These are phyloP conservation scores for Colletotrichum trifolii DNA, from an alignment of 2,329 filamentous ascomycete species.

Conservation along the genomic window DNA sequence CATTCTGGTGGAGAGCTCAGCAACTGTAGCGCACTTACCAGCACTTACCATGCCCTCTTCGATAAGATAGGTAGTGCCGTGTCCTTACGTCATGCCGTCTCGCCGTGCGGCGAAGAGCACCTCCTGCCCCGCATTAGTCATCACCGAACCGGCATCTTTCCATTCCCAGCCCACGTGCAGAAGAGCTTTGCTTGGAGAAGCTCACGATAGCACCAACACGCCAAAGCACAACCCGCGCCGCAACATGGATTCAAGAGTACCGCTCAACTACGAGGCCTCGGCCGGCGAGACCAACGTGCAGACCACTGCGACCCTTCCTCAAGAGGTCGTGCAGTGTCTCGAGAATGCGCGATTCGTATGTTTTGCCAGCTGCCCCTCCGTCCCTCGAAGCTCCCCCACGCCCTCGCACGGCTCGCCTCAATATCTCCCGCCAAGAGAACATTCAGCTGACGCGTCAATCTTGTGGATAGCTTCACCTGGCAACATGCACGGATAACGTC, in stretches of 20 bases:
- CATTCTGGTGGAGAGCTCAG: too few species aligned
- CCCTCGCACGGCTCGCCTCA: slow-evolving; percentile 15
- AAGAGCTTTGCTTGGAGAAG: slow-evolving; percentile 13
- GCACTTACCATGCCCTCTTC: background rate
- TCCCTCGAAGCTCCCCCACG: slow-evolving; percentile 1
- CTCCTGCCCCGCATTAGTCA: slow-evolving; percentile 35
- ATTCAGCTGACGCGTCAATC: slow-evolving; percentile 20
- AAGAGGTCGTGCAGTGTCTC: slow-evolving; percentile 89
- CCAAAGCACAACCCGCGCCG: slow-evolving; percentile 25
- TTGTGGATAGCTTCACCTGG: slow-evolving; percentile 82
- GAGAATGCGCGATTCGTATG: slow-evolving; percentile 94
- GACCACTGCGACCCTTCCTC: slow-evolving; percentile 76
- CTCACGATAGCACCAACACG: slow-evolving; percentile 22
- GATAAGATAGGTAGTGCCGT: slow-evolving; percentile 27
- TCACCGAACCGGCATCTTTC: background rate
- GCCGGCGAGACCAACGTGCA: slow-evolving; percentile 78
- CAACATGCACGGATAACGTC: slow-evolving; percentile 84
- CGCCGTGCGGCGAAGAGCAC: background rate
- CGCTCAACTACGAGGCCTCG: slow-evolving; percentile 80
- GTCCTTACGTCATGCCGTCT: slow-evolving; percentile 26
- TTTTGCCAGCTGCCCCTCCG: slow-evolving; percentile 21
- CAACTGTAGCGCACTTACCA: background rate
- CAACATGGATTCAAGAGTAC: slow-evolving; percentile 72
- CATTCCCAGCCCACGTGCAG: slow-evolving; percentile 9
- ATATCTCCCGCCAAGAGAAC: slow-evolving; percentile 6